Percentiles rank a stretch among this genome's conserved stretches.
phyloP scores from a whole-genome alignment of 257 asterid species.

The Solanum appendiculatum region DNA sequence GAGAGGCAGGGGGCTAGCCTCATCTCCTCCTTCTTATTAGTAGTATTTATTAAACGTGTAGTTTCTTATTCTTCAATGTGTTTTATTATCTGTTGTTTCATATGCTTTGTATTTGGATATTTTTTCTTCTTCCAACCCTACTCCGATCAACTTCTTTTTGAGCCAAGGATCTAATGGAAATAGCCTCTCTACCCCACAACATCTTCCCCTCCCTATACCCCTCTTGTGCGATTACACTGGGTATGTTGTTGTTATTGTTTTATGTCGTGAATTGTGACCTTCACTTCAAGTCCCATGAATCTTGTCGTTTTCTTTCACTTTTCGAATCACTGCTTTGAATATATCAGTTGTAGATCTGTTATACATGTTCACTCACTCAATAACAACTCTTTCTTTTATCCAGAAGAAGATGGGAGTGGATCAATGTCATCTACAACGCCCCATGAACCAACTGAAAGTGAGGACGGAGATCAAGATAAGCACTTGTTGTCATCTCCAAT shows the following conservation, averaged over 20 bases:
- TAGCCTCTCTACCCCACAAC: neutral
- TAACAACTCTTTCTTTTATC: neutral
- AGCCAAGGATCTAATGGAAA: neutral
- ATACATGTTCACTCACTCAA: neutral
- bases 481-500: slow-evolving; percentile 18
- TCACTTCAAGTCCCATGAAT: neutral
- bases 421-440: slow-evolving; percentile 19
- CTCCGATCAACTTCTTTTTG: neutral
- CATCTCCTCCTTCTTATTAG: neutral
- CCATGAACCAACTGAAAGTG: slow-evolving; percentile 28
- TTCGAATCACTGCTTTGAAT: neutral
- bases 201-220: neutral
- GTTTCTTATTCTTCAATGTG: neutral
- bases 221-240: neutral
- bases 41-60: neutral
- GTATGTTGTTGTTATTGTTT: neutral
- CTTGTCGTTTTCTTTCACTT: neutral
- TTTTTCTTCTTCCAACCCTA: neutral
- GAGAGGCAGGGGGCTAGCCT: neutral
- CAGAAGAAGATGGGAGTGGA: slow-evolving; percentile 34
- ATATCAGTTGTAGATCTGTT: neutral
- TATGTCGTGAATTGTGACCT: neutral
- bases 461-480: slow-evolving; percentile 37
- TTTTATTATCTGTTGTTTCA: neutral
- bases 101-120: neutral